Conservation (phyloP, 352 stramenopile species). For the Phytophthora nicotianae region DNA sequence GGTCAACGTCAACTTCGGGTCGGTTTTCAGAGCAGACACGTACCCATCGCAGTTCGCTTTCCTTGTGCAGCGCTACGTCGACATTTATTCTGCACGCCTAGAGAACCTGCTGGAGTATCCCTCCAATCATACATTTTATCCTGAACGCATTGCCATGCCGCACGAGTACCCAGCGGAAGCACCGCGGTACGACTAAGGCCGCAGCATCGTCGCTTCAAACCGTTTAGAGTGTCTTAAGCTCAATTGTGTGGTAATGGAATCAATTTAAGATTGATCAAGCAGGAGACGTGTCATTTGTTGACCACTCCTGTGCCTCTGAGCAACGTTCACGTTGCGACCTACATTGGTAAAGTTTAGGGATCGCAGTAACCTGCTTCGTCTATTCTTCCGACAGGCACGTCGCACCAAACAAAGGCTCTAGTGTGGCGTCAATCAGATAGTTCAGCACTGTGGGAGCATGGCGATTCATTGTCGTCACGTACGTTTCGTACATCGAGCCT, state of each 20-base stretch:
- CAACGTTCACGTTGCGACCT: too few species aligned
- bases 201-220: not conserved
- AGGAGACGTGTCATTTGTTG: too few species aligned
- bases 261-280: too few species aligned
- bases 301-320: too few species aligned
- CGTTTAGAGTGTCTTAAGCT: too few species aligned
- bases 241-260: too few species aligned
- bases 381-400: constrained; percentile 36
- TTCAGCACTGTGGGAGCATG: constrained; percentile 51
- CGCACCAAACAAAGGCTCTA: constrained; percentile 48
- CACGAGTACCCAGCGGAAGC: constrained; percentile 46
- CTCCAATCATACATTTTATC: constrained; percentile 88
- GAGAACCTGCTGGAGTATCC: constrained; percentile 86
- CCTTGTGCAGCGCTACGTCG: constrained; percentile 86
- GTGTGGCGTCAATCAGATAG: constrained; percentile 40
- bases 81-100: constrained; percentile 88
- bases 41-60: constrained; percentile 90
- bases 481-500: constrained; percentile 44
- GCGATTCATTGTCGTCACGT: constrained; percentile 35
- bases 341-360: too few species aligned
- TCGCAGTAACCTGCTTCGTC: too few species aligned
- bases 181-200: constrained; percentile 5
- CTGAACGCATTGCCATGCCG: constrained; percentile 63
- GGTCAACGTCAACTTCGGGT: constrained; percentile 90
- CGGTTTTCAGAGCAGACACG: constrained; percentile 82